A percentile compares a stretch with the other conserved stretches of the same genome.
These are phyloP conservation scores for Colletotrichum agaves DNA, from an alignment of 2,329 filamentous ascomycete genomes.

Conservation along the genomic window DNA sequence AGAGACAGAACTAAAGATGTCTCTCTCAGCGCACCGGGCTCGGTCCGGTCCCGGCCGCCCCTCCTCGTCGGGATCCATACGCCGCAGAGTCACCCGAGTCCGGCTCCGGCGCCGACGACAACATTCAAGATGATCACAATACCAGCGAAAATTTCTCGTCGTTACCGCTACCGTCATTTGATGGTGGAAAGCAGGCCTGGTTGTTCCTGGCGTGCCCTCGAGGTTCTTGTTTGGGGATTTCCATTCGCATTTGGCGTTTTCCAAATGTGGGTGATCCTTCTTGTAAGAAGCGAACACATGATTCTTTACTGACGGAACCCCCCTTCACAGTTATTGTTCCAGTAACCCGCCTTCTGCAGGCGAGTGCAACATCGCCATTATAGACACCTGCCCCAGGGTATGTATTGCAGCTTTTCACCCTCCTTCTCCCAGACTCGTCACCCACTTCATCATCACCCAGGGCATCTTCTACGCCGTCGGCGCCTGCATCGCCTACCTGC, in stretches of 20 bases:
- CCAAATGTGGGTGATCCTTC: conserved; percentile 55
- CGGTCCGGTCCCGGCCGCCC: neutral
- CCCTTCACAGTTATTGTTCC: conserved; percentile 62
- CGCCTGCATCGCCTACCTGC: conserved; percentile 64
- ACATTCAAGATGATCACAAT: conserved; percentile 1
- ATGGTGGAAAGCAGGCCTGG: conserved; percentile 51
- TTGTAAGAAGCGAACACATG: too few relatives aligned
- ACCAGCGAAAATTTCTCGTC: conserved; percentile 38
- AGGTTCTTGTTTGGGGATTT: conserved; percentile 69
- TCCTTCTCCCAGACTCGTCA: conserved; percentile 64
- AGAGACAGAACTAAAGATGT: conserved; percentile 22
- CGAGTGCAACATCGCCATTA: conserved; percentile 65
- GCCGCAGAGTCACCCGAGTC: conserved; percentile 1
- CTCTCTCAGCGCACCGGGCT: neutral
- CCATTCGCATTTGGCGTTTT: conserved; percentile 77
- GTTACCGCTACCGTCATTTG: conserved; percentile 49
- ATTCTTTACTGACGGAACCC: too few relatives aligned
- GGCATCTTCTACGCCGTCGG: conserved; percentile 71
- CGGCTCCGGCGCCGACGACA: conserved; percentile 4
- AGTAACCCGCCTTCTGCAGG: conserved; percentile 67
- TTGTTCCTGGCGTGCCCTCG: conserved; percentile 52
- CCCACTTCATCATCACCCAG: conserved; percentile 68
- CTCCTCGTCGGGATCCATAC: conserved; percentile 10
- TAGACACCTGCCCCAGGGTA: conserved; percentile 73
- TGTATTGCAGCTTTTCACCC: conserved; percentile 39